Base-by-base conservation (phyloP, 768 basidiomycete genomes). In the Phaeotremella fagi region DNA sequence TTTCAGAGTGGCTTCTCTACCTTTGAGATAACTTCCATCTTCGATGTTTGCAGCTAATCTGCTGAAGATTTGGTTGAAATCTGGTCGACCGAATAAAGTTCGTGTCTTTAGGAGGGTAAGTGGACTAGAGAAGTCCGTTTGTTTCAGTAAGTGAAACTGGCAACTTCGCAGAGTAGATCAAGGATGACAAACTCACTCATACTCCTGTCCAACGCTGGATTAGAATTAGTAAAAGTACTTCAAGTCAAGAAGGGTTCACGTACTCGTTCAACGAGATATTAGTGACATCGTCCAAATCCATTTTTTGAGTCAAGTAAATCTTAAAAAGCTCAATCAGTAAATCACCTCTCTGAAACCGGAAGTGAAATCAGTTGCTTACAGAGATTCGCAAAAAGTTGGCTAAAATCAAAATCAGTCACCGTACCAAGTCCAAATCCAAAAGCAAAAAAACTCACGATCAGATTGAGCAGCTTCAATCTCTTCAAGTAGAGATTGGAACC, bases 11-110 rank as follows among this genome's bases (percentile, higher is more conserved):
- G 85, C 80, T 54, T 83, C 86, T 60, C 80, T 80, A 31, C 88
- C 88, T 16, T 87, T 83, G 37, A 92, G 77, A 72, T 91, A 94
- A 54, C 81, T 83, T 20, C 90, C 90, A 18, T 77, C 73, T 72
- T 92, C 88, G 64, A 97, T 88, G 3, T 85, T 85, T 57, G 82
- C 80, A 60, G 80, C 81, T 75, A 92, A 83, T 55, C 81, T 80
- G 20, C 78, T 76, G 73, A 88, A 94, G 70, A 95, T 86, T 37
- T 79, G 75, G 72, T 83, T 84, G 85, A 88, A 97, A 72, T 94
- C 83, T 18, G 92, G 91, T 29, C 91, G 85, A 15, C 91, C 90
- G 68, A 87, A 95, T 80, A 87, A 86, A 20, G 91, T 95, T 35
- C 87, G 85, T 18, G 88, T 83, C 55, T 86, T 84, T 52, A 95